Base-by-base conservation (phyloP, 768 basidiomycete genomes). In the Lepiota subincarnata region DNA sequence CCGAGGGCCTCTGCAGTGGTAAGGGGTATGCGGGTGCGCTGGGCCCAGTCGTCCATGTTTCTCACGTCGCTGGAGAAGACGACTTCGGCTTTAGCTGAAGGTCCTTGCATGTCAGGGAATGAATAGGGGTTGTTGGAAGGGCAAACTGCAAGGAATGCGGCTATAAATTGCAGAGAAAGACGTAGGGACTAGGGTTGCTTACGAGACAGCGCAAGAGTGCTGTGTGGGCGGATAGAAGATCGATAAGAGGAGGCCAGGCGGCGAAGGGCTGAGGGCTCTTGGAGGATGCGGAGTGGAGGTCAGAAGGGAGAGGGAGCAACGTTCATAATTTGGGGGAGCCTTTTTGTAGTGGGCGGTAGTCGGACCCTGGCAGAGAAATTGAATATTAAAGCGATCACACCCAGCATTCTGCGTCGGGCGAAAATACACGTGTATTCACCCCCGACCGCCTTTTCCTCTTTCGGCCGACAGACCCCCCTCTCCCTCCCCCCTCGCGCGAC, bases 1-100 rank as follows among this genome's bases (percentile, higher is more conserved):
- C 88, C 88, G 50, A 92, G 73, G 26, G 88, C 87, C 59, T 91
- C 89, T 47, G 87, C 89, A 49, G 85, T 89, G 60, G 88, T 89
- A 56, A 92, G 76, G 39, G 88, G 87, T 46, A 92, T 89, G 65
- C 82, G 77, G 0, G 89, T 90, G 55, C 89, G 82, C 51, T 72
- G 75, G 0, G 90, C 86, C 89, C 89, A 92, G 55, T 78, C 83
- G 69, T 90, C 87, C 84, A 92, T 88, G 66, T 86, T 84, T 53
- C 76, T 75, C 66, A 92, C 86, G 63, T 89, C 84, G 67, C 82
- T 84, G 58, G 86, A 89, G 66, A 91, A 92, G 56, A 86, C 77
- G 67, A 91, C 81, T 63, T 88, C 80, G 14, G 76, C 66, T 53
- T 70, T 70, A 45, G 66, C 54, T 50, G 64, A 65, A 24, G 66